These are phyloP conservation scores for Fraxinus dipetala DNA, from an alignment of 305 asterid species.

Conservation along the genomic window DNA sequence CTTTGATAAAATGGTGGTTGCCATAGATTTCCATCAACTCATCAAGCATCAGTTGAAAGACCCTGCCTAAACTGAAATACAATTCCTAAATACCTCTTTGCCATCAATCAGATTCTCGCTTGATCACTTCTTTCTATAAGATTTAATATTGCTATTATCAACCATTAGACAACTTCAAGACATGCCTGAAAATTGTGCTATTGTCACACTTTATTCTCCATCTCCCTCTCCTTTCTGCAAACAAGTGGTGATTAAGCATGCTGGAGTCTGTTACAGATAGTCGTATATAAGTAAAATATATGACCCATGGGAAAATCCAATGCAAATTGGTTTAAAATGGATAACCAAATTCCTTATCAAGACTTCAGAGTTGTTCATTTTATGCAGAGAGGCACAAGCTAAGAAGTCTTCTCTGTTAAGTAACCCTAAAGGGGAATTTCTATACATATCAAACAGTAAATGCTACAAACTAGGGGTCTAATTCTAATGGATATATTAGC, in stretches of 20 bases:
- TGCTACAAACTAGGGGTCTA: background rate
- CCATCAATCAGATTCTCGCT: background rate
- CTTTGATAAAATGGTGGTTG: background rate
- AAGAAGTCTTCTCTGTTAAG: background rate
- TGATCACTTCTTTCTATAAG: background rate
- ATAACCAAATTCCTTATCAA: background rate
- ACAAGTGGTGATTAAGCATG: background rate
- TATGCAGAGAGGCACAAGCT: background rate
- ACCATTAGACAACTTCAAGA: background rate
- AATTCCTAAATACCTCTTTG: background rate
- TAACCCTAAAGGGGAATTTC: background rate
- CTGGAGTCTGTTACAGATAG: background rate
- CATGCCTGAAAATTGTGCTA: background rate
- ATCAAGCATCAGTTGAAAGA: background rate
- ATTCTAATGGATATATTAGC: background rate
- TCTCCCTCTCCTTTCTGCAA: background rate
- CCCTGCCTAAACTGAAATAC: background rate
- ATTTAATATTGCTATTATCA: background rate
- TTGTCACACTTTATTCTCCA: background rate
- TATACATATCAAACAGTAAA: background rate
- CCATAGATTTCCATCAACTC: background rate
- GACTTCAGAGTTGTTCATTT: background rate
- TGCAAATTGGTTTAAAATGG: background rate
- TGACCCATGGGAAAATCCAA: background rate
- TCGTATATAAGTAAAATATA: background rate